These are phyloP conservation scores for Peterozyma toletana DNA, from an alignment of 805 yeast species.

Conservation along the genomic window DNA sequence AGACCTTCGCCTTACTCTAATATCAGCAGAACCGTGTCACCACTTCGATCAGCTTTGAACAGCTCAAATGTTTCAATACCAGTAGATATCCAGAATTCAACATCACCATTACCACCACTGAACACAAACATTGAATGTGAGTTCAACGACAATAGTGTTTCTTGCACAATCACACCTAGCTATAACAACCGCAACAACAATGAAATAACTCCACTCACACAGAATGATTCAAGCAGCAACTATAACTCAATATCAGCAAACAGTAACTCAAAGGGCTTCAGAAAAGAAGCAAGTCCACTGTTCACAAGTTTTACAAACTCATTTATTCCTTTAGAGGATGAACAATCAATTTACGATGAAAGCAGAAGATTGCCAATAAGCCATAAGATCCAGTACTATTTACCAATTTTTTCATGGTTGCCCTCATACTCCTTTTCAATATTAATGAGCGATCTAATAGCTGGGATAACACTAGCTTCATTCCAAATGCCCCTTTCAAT, in stretches of 20 bases:
- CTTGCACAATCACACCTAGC: not conserved
- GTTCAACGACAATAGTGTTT: not conserved
- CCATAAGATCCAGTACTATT: constrained; percentile 45
- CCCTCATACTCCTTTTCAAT: constrained; percentile 33
- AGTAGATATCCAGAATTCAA: no score
- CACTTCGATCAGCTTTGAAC: no score
- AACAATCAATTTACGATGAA: not conserved
- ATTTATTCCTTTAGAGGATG: not conserved
- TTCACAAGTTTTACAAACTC: not conserved
- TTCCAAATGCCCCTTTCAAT: constrained; percentile 86
- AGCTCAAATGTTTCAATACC: no score
- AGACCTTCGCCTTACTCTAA: no score
- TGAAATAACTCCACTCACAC: not conserved
- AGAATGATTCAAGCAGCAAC: not conserved
- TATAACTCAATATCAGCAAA: no score
- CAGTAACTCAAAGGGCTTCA: no score
- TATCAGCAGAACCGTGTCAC: no score
- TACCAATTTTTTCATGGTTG: constrained; percentile 68
- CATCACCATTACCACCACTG: not conserved
- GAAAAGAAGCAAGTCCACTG: no score
- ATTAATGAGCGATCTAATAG: constrained; percentile 58
- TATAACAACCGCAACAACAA: not conserved
- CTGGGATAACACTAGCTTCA: constrained; percentile 83
- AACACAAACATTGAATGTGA: not conserved
- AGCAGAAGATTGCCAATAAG: constrained; percentile 5